These are phyloP conservation scores for Pittosporum tobira DNA, from an alignment of 129 eudicot species.

Conservation along the genomic window DNA sequence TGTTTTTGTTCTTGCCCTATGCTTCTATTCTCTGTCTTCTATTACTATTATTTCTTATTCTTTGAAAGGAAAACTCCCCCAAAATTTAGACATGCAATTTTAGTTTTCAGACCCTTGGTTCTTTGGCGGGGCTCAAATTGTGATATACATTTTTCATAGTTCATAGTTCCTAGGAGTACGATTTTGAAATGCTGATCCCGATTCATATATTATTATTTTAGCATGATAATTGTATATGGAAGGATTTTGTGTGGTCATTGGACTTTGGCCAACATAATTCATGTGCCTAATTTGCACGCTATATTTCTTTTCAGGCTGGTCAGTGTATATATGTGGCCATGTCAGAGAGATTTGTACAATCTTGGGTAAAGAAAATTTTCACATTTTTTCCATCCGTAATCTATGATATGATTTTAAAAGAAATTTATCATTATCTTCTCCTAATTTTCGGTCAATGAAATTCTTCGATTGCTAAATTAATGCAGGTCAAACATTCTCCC, in stretches of 20 bases:
- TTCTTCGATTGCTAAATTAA: slow-evolving; percentile 6
- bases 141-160: background rate
- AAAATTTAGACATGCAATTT: background rate
- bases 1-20: background rate
- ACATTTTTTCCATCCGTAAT: background rate
- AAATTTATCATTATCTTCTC: background rate
- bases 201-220: background rate
- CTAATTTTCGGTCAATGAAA: background rate
- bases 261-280: background rate
- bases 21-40: background rate
- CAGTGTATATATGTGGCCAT: background rate
- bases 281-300: background rate
- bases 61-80: background rate
- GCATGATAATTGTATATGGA: background rate
- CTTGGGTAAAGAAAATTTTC: background rate
- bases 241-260: background rate
- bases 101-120: background rate
- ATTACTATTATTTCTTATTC: background rate
- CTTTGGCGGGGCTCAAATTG: background rate
- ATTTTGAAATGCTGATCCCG: too few relatives aligned
- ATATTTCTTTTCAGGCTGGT: background rate
- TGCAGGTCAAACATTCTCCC: slow-evolving; percentile 18
- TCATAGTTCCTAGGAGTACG: background rate
- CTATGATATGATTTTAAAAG: background rate
- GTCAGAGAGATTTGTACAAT: background rate